Evolutionary conservation across 2,329 filamentous ascomycete species (phyloP), one percentile per base, ranked within the genome.

Genomic region (Aplosporella prunicola): DNA sequence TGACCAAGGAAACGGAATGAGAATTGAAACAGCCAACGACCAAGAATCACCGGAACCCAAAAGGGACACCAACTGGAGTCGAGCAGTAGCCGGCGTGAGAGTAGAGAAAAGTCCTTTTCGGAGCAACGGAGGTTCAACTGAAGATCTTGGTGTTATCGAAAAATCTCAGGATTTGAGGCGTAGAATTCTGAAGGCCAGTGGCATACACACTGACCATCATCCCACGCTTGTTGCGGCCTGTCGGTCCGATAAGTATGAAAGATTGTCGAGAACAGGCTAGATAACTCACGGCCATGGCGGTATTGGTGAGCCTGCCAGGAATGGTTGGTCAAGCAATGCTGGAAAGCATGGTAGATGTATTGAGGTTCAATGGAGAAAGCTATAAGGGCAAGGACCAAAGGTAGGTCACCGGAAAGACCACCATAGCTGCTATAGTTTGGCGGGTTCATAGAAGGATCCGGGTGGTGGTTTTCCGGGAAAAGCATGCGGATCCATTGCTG

Each of bases 341-440:
- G 50, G 1, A 59, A 23, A 2, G 34, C 30, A 5, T 11, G 20
- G 5, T 3, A 28, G 5, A 59, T 35, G 1, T 33, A 15, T 2
- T 40, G 15, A 3, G 17, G 27, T 2, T 18, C 9, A 14, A 49
- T 50, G 1, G 56, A 50, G 11, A 58, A 46, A 0, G 53, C 53
- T 1, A 56, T 26, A 1, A 61, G 39, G 2, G 48, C 53, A 1
- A 60, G 43, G 26, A 61, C 50, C 6, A 61, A 51, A 0, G 53
- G 43, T 1, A 61, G 35, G 2, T 61, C 56, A 5, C 57, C 56
- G 9, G 30, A 49, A 3, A 61, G 31, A 0, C 47, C 53, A 7
- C 54, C 54, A 15, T 46, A 47, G 7, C 16, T 22, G 3, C 8
- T 6, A 20, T 30, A 17, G 4, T 3, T 5, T 3, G 23, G 20